Conservation (phyloP, 2,329 filamentous ascomycete species). For the Magnaporthiopsis incrustans region DNA sequence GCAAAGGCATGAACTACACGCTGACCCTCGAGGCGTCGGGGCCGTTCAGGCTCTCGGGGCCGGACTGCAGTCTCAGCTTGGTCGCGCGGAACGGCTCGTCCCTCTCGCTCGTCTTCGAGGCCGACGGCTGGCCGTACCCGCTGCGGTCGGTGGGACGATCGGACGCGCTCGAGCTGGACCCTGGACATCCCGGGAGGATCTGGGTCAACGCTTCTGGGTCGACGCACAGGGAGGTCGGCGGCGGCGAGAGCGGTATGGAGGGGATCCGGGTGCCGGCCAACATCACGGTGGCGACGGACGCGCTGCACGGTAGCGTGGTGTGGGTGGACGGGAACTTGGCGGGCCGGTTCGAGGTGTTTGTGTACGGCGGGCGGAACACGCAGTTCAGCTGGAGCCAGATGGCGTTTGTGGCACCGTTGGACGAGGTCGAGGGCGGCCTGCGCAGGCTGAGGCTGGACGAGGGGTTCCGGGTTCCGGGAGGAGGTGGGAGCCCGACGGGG, state of each 20-base stretch:
- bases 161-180: slow-evolving; percentile 39
- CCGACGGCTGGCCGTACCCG: slow-evolving; percentile 38
- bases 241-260: background rate
- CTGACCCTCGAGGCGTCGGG: slow-evolving; percentile 30
- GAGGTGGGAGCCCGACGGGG: background rate
- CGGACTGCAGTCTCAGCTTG: slow-evolving; percentile 33
- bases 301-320: slow-evolving; percentile 36
- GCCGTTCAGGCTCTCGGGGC: slow-evolving; percentile 36
- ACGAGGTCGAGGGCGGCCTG: slow-evolving; percentile 1
- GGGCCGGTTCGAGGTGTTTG: slow-evolving; percentile 45
- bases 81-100: slow-evolving; percentile 5
- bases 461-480: background rate
- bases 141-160: slow-evolving; percentile 33
- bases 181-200: slow-evolving; percentile 39
- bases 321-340: slow-evolving; percentile 37
- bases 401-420: slow-evolving; percentile 38
- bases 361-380: slow-evolving; percentile 43
- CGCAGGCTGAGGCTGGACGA: background rate
- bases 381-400: slow-evolving; percentile 48
- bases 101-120: slow-evolving; percentile 28
- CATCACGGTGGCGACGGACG: slow-evolving; percentile 35
- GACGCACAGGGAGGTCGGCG: slow-evolving; percentile 29
- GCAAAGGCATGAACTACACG: slow-evolving; percentile 49
- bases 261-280: slow-evolving; percentile 22
- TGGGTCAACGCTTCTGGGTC: slow-evolving; percentile 41